Evolutionary conservation across 75 land plant species (phyloP).

Genomic region (Gnetum montanum): DNA sequence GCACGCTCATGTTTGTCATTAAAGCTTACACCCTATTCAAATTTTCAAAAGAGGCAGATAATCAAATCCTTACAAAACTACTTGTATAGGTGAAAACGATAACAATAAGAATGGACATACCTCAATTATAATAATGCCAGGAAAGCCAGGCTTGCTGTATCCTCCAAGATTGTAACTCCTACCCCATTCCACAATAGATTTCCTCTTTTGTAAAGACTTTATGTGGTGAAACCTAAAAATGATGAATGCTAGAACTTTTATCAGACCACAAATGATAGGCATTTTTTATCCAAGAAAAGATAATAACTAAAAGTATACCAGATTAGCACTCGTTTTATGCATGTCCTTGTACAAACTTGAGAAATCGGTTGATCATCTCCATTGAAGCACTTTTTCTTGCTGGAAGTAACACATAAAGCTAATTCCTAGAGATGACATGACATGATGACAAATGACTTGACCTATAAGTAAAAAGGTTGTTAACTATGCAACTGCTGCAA

Average conservation of each 20-base stretch:
- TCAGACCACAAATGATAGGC: not conserved
- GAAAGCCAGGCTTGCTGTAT: slow-evolving; percentile 25
- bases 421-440: too few relatives aligned
- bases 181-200: slow-evolving; percentile 19
- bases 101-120: too few relatives aligned
- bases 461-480: too few relatives aligned
- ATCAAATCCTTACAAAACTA: too few relatives aligned
- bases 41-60: not conserved
- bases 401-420: too few relatives aligned
- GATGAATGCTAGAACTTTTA: not conserved
- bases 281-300: not conserved
- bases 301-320: slow-evolving; percentile 6
- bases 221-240: slow-evolving; percentile 21
- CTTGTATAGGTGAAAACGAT: too few relatives aligned
- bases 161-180: slow-evolving; percentile 16
- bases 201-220: slow-evolving; percentile 16
- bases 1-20: too few relatives aligned
- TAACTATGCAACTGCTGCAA: too few relatives aligned
- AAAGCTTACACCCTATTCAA: too few relatives aligned
- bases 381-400: not conserved
- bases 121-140: slow-evolving; percentile 16
- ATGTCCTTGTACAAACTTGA: not conserved
- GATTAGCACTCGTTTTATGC: slow-evolving; percentile 5
- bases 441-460: too few relatives aligned
- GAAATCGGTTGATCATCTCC: not conserved